Percentiles rank a stretch among this genome's conserved stretches.
Conservation (phyloP, 148 eudicot species). For the Amaranthus cruentus region DNA sequence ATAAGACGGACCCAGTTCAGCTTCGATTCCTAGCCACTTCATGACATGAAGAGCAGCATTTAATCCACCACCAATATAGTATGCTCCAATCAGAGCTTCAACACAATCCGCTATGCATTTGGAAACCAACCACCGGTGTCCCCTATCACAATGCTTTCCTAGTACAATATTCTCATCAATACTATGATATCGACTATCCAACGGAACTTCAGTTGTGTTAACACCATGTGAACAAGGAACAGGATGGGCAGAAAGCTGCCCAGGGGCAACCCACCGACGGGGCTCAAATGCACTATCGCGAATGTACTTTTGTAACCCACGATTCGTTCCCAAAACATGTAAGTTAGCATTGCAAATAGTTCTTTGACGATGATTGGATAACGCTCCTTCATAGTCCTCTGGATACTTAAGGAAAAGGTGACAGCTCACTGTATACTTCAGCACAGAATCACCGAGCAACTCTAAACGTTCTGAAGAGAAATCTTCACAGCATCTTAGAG, state of each 20-base stretch:
- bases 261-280: conserved; percentile 91
- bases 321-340: conserved; percentile 57
- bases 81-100: conserved; percentile 95
- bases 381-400: conserved; percentile 66
- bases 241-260: conserved; percentile 64
- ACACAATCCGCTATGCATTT: conserved; percentile 88
- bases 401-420: conserved; percentile 70
- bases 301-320: conserved; percentile 71
- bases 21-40: conserved; percentile 86
- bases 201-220: conserved; percentile 58
- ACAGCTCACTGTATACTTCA: conserved; percentile 77
- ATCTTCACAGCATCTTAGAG: conserved; percentile 73
- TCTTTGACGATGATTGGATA: conserved; percentile 52
- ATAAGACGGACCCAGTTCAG: conserved; percentile 43
- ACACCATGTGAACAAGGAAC: conserved; percentile 73
- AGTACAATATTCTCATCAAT: conserved; percentile 42
- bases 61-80: conserved; percentile 88
- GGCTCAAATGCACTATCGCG: conserved; percentile 91
- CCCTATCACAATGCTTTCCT: conserved; percentile 86
- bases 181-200: conserved; percentile 46
- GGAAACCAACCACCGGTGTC: conserved; percentile 90
- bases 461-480: conserved; percentile 92
- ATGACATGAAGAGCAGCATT: conserved; percentile 65
- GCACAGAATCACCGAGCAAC: conserved; percentile 92
- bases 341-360: conserved; percentile 72